Evolutionary conservation across 1,139 yeast genomes (phyloP).

Genomic region (Yarrowia galli): DNA sequence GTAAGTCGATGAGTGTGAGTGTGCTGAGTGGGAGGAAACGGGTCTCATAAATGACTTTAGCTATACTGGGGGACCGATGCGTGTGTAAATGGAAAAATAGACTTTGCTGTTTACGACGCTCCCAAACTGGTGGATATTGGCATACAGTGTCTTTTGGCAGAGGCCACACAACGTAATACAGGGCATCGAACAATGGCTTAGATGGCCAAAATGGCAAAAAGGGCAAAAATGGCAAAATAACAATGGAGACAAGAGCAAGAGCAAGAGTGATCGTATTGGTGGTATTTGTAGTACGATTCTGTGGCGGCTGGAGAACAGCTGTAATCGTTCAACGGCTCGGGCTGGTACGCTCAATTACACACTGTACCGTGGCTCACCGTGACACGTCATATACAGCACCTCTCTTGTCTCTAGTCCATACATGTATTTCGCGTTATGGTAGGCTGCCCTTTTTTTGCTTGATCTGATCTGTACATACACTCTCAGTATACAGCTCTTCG

Average conservation of each 20-base stretch:
- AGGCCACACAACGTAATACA: constrained; percentile 13
- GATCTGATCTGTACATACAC: too few species aligned
- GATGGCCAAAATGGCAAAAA: neutral
- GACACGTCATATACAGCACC: neutral
- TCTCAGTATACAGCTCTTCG: constrained; percentile 19
- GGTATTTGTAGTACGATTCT: neutral
- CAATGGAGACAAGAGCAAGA: constrained; percentile 4
- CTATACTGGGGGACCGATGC: constrained; percentile 13
- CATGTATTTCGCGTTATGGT: constrained; percentile 19
- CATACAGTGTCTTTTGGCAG: constrained; percentile 29
- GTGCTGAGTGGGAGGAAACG: constrained; percentile 32
- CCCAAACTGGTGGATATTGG: constrained; percentile 30
- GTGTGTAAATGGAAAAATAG: constrained; percentile 21
- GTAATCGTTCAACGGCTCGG: too few species aligned
- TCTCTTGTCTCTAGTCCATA: neutral
- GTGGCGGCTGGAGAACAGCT: too few species aligned
- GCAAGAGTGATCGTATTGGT: constrained; percentile 11
- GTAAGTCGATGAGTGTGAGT: too few species aligned
- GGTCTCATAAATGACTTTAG: constrained; percentile 35
- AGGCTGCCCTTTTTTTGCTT: constrained; percentile 13
- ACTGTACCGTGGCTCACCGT: constrained; percentile 21
- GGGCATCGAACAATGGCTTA: constrained; percentile 37
- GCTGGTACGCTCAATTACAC: neutral
- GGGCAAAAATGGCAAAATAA: neutral
- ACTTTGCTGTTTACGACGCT: constrained; percentile 28